phyloP scores from a whole-genome alignment of 148 eudicot genomes.

The Camellia granthamiana region DNA sequence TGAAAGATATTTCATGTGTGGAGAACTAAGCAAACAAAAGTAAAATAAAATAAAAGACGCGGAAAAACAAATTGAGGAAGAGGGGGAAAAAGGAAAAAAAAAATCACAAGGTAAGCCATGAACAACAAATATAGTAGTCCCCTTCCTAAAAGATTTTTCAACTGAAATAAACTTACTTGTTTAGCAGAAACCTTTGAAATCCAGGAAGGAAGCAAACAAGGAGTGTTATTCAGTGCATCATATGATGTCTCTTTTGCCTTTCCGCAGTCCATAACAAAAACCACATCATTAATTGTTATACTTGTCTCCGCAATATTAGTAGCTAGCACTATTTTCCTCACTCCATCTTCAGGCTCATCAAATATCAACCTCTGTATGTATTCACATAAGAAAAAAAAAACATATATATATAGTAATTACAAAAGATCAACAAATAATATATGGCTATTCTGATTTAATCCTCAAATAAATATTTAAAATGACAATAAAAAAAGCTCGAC shows the following conservation, averaged over 20 bases:
- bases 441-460: background rate
- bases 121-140: background rate
- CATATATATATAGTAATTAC: background rate
- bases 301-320: slow-evolving; percentile 99
- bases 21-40: background rate
- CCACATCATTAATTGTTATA: slow-evolving; percentile 94
- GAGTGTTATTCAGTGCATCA: slow-evolving; percentile 95
- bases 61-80: background rate
- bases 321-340: slow-evolving; percentile 86
- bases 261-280: slow-evolving; percentile 95
- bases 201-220: slow-evolving; percentile 96
- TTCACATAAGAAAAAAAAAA: slow-evolving; percentile 11
- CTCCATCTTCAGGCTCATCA: slow-evolving; percentile 78
- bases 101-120: slow-evolving; percentile 9
- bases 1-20: background rate
- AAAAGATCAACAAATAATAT: background rate
- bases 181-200: slow-evolving; percentile 92
- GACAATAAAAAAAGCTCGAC: background rate
- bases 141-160: background rate
- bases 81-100: background rate
- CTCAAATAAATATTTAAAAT: background rate
- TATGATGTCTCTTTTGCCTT: slow-evolving; percentile 98
- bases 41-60: background rate
- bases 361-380: slow-evolving; percentile 74
- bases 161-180: slow-evolving; percentile 50